A percentile compares a stretch with the other conserved stretches of the same genome.
Evolutionary conservation across 495 filamentous ascomycete genomes (phyloP).

Genomic region (Penicillium samsonianum): DNA sequence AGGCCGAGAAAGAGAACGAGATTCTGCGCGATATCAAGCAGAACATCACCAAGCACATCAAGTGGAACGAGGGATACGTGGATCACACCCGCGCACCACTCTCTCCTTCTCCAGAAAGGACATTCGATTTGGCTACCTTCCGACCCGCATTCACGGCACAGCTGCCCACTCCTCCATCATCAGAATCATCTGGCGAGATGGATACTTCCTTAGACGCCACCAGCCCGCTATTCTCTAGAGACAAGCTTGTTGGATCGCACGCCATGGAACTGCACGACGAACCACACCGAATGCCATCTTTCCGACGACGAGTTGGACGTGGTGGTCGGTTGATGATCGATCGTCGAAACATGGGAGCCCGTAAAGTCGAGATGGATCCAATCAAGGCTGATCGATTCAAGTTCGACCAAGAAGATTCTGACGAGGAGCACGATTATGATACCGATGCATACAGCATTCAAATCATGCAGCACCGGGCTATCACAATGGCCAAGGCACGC

Average conservation of each 20-base stretch:
- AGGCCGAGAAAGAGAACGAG: slow-evolving; percentile 79
- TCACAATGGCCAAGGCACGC: slow-evolving; percentile 57
- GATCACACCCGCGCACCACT: slow-evolving; percentile 82
- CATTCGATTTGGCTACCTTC: slow-evolving; percentile 59
- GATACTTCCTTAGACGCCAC: slow-evolving; percentile 48
- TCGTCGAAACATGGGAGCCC: slow-evolving; percentile 56
- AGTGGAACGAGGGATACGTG: slow-evolving; percentile 82
- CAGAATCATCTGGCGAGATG: slow-evolving; percentile 64
- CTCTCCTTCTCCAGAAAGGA: slow-evolving; percentile 63
- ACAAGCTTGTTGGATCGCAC: slow-evolving; percentile 49
- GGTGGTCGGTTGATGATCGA: slow-evolving; percentile 81
- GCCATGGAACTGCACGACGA: slow-evolving; percentile 51
- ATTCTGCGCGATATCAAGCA: slow-evolving; percentile 75
- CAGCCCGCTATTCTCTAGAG: slow-evolving; percentile 47
- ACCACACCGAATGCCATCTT: slow-evolving; percentile 55
- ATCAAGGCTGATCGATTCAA: slow-evolving; percentile 73
- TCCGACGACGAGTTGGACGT: slow-evolving; percentile 70
- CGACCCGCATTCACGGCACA: slow-evolving; percentile 81
- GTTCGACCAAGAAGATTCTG: slow-evolving; percentile 68
- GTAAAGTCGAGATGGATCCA: slow-evolving; percentile 53
- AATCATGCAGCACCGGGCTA: slow-evolving; percentile 71
- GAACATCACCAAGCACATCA: slow-evolving; percentile 77
- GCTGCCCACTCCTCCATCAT: slow-evolving; percentile 83
- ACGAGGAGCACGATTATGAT: slow-evolving; percentile 72
- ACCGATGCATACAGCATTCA: slow-evolving; percentile 70